These are phyloP conservation scores for Xylaria grammica DNA, from an alignment of 495 filamentous ascomycete species.

Conservation along the genomic window DNA sequence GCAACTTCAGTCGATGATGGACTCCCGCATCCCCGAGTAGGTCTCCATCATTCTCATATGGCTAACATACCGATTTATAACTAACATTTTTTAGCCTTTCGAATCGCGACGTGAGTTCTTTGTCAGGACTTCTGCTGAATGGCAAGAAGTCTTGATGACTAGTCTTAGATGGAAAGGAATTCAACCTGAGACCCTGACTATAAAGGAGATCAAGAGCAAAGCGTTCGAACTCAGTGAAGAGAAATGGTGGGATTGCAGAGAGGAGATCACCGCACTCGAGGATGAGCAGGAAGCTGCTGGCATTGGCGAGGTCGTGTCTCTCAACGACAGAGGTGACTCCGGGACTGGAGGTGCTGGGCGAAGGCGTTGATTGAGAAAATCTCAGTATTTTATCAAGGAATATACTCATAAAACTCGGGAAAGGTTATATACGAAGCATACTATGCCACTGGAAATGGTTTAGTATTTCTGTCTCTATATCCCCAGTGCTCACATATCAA, in stretches of 20 bases:
- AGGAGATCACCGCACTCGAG: slow-evolving; percentile 90
- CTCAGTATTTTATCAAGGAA: not conserved
- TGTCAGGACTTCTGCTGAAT: slow-evolving; percentile 80
- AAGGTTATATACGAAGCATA: too few relatives aligned
- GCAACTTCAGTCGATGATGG: slow-evolving; percentile 58
- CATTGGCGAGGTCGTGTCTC: slow-evolving; percentile 91
- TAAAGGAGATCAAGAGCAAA: slow-evolving; percentile 90
- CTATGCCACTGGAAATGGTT: too few relatives aligned
- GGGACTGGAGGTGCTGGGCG: slow-evolving; percentile 62
- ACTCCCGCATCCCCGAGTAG: slow-evolving; percentile 62
- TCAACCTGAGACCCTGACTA: slow-evolving; percentile 63
- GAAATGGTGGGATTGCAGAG: slow-evolving; percentile 98
- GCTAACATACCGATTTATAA: not conserved
- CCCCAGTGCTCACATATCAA: too few relatives aligned
- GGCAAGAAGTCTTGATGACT: slow-evolving; percentile 84
- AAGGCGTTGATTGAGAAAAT: slow-evolving; percentile 51
- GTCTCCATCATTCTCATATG: slow-evolving; percentile 8
- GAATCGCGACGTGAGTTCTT: slow-evolving; percentile 94
- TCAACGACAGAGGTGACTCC: slow-evolving; percentile 69
- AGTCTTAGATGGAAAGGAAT: slow-evolving; percentile 64
- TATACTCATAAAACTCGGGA: too few relatives aligned
- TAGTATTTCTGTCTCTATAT: too few relatives aligned
- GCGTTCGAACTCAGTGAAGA: slow-evolving; percentile 90
- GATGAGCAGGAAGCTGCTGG: slow-evolving; percentile 96
- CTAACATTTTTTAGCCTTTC: slow-evolving; percentile 74